phyloP scores from a whole-genome alignment of 805 yeast species.

The Suhomyces prunicola region DNA sequence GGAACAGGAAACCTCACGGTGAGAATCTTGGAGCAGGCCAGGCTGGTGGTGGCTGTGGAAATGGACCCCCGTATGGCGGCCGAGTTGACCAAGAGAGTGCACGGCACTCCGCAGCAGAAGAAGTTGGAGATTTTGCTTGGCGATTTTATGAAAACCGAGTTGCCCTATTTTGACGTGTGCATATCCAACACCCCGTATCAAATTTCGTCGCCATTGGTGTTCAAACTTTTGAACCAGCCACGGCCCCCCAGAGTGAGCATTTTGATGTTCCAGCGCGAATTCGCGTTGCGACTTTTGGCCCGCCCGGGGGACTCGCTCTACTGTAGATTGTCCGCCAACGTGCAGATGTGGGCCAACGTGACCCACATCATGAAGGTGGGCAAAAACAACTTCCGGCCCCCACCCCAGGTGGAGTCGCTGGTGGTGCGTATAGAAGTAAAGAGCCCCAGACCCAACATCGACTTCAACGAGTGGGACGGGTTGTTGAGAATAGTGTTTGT shows the following conservation, averaged over 20 bases:
- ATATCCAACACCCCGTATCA: conserved; percentile 97
- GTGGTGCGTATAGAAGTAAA: conserved; percentile 93
- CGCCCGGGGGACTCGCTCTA: conserved; percentile 95
- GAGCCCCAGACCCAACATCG: conserved; percentile 89
- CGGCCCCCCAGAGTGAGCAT: conserved; percentile 93
- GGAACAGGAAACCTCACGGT: conserved; percentile 98
- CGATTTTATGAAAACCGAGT: conserved; percentile 91
- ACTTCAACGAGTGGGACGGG: conserved; percentile 97
- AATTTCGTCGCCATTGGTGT: conserved; percentile 93
- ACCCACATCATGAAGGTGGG: conserved; percentile 99
- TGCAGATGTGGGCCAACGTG: conserved; percentile 99
- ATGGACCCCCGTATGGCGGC: conserved; percentile 99
- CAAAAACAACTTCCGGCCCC: conserved; percentile 93
- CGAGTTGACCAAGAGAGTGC: conserved; percentile 94
- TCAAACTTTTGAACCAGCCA: conserved; percentile 86
- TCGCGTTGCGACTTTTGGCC: conserved; percentile 88
- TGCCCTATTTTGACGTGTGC: conserved; percentile 94
- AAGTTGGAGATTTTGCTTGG: conserved; percentile 90
- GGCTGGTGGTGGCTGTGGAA: conserved; percentile 93
- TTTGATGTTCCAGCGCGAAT: conserved; percentile 97
- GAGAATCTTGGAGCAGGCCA: conserved; percentile 85
- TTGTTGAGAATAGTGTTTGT: conserved; percentile 86
- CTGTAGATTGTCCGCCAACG: conserved; percentile 92
- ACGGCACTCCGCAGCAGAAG: conserved; percentile 91
- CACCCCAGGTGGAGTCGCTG: conserved; percentile 96